Evolutionary conservation across 208 protist species (phyloP), one percentile per base, ranked within the genome.

Genomic region (Trypanosoma rangeli): DNA sequence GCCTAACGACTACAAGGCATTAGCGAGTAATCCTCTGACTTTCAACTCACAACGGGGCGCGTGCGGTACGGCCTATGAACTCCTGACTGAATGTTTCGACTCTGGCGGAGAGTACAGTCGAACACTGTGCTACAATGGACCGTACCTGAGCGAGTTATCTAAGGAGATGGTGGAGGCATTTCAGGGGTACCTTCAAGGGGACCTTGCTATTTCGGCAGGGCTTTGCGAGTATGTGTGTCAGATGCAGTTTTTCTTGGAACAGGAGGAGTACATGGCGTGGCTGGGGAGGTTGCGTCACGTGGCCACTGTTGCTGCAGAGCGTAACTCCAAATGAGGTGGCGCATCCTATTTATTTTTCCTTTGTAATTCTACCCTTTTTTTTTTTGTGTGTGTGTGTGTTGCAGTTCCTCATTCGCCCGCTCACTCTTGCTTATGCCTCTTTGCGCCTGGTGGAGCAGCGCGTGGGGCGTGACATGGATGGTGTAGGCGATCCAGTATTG

Each of bases 261-360:
- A 95, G 66, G 85, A 93, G 67, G 90, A 89, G 74, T 95, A 95
- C 73, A 80, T 90, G 67, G 75, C 73, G 4, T 95, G 90, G 88
- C 69, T 95, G 22, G 87, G 82, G 29, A 79, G 76, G 33, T 65
- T 87, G 60, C 76, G 73, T 10, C 75, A 87, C 48, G 39, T 90
- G 1, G 78, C 84, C 20, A 16, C 42, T 22, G n/a, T 48, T 68
- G 59, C 73, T 4, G n/a, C 70, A 57, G 20, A 50, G 29, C 24
- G 29, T 59, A 50, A 18, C 4, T 59, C 48, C 16, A 33, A 61
- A 29, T 54, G 20, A 48, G 18, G 15, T 29, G 18, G 63, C 16
- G 64, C 29, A 12, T 61, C 5, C 35, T 7, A 13, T 61, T 33
- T 35, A 18, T 4, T 16, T 49, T 60, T 22, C 37, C 22, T 68